Conservation (phyloP, 140 eudicot genomes). For the Bidens hawaiensis region DNA sequence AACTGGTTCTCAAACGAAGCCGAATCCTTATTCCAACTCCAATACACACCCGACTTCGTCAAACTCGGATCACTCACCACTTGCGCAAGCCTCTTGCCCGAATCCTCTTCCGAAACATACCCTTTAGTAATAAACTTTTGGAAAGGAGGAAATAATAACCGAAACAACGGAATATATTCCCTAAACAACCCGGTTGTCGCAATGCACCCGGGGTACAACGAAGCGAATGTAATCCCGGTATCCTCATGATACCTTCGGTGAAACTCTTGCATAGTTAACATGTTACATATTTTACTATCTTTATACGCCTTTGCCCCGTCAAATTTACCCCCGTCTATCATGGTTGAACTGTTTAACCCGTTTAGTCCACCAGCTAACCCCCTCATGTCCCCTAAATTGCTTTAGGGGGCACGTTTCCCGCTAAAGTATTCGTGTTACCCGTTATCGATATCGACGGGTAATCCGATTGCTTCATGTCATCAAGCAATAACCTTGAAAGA, state of each 20-base stretch:
- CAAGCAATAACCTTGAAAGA: conserved; percentile 65
- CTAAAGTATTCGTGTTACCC: conserved; percentile 89
- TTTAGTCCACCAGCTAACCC: conserved; percentile 79
- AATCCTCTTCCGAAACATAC: conserved; percentile 78
- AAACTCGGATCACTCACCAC: conserved; percentile 76
- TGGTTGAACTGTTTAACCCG: conserved; percentile 66
- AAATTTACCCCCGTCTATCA: conserved; percentile 84
- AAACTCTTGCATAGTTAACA: conserved; percentile 97
- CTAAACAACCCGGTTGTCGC: conserved; percentile 91
- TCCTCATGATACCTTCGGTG: conserved; percentile 89
- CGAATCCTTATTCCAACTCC: conserved; percentile 96
- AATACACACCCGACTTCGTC: conserved; percentile 90
- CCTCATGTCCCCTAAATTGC: conserved; percentile 88
- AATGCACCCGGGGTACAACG: conserved; percentile 91
- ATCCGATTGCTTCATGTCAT: conserved; percentile 78
- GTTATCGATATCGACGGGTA: conserved; percentile 82
- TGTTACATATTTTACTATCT: conserved; percentile 97
- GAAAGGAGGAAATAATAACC: conserved; percentile 81
- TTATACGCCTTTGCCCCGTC: conserved; percentile 97
- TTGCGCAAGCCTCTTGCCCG: conserved; percentile 93
- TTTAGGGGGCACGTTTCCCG: conserved; percentile 93
- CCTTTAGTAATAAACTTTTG: conserved; percentile 93
- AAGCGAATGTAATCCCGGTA: conserved; percentile 73
- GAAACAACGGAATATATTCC: conserved; percentile 71
- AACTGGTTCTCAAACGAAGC: conserved; percentile 88